Conservation (phyloP, 441 rosid species). For the Macaranga tanarius region DNA sequence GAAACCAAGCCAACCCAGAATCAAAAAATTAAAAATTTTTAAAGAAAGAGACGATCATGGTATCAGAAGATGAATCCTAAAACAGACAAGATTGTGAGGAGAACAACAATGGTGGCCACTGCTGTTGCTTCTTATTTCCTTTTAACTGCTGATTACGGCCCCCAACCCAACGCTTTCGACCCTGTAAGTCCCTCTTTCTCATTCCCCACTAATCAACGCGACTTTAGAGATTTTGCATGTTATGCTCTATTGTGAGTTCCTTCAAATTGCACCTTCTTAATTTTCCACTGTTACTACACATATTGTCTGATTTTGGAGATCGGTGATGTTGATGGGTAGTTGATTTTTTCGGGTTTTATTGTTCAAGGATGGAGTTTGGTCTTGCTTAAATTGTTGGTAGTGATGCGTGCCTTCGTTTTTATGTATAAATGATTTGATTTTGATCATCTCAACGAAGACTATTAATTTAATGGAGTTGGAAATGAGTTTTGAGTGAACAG, state of each 20-base stretch:
- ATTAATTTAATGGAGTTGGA: neutral
- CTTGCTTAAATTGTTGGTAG: neutral
- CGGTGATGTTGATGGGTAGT: neutral
- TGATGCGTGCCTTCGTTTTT: neutral
- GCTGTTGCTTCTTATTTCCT: slow-evolving; percentile 81
- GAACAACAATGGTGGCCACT: slow-evolving; percentile 83
- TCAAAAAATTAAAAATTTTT: neutral
- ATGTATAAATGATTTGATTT: neutral
- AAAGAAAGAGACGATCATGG: neutral
- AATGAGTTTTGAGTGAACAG: neutral
- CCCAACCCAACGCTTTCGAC: slow-evolving; percentile 76
- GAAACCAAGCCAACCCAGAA: too few species aligned
- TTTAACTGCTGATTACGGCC: slow-evolving; percentile 84
- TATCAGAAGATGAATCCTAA: slow-evolving; percentile 45
- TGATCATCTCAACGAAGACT: neutral
- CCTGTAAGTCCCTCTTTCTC: slow-evolving; percentile 44
- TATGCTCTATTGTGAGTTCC: neutral
- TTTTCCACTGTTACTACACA: neutral
- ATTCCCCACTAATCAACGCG: neutral
- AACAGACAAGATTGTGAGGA: slow-evolving; percentile 74
- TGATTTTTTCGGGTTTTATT: neutral
- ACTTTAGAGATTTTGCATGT: neutral
- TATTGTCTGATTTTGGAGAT: neutral
- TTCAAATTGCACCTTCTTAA: neutral
- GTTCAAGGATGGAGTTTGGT: neutral